Conservation (phyloP, 768 basidiomycete species). For the Steccherinum ochraceum region DNA sequence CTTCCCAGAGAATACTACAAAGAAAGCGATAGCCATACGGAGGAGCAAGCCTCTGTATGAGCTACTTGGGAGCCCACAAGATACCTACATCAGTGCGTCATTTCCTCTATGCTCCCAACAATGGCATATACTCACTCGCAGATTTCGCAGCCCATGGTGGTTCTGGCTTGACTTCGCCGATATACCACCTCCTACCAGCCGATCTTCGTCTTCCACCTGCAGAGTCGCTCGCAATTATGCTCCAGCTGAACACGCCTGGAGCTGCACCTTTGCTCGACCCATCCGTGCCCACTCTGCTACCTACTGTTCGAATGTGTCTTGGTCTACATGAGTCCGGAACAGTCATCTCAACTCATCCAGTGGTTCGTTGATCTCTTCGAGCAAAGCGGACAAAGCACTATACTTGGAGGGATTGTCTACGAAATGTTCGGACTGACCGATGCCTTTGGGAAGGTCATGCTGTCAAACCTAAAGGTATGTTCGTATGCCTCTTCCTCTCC, state of each 20-base stretch:
- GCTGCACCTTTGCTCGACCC: slow-evolving; percentile 44
- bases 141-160: slow-evolving; percentile 50
- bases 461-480: slow-evolving; percentile 73
- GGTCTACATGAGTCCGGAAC: slow-evolving; percentile 70
- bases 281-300: slow-evolving; percentile 71
- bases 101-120: background rate
- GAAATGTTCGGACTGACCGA: slow-evolving; percentile 93
- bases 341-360: slow-evolving; percentile 51
- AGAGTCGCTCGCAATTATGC: slow-evolving; percentile 36
- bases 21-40: slow-evolving; percentile 76
- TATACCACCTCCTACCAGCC: slow-evolving; percentile 67
- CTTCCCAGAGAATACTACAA: slow-evolving; percentile 77
- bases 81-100: slow-evolving; percentile 38
- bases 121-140: background rate
- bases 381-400: slow-evolving; percentile 11
- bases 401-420: slow-evolving; percentile 65
- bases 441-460: slow-evolving; percentile 89
- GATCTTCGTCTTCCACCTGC: slow-evolving; percentile 66
- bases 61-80: slow-evolving; percentile 40
- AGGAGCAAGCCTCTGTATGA: slow-evolving; percentile 54
- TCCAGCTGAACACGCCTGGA: slow-evolving; percentile 18
- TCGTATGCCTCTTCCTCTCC: background rate
- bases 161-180: slow-evolving; percentile 43
- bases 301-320: slow-evolving; percentile 91
- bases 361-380: slow-evolving; percentile 68